These are phyloP conservation scores for Suillus cothurnatus DNA, from an alignment of 768 basidiomycete species.

Conservation along the genomic window DNA sequence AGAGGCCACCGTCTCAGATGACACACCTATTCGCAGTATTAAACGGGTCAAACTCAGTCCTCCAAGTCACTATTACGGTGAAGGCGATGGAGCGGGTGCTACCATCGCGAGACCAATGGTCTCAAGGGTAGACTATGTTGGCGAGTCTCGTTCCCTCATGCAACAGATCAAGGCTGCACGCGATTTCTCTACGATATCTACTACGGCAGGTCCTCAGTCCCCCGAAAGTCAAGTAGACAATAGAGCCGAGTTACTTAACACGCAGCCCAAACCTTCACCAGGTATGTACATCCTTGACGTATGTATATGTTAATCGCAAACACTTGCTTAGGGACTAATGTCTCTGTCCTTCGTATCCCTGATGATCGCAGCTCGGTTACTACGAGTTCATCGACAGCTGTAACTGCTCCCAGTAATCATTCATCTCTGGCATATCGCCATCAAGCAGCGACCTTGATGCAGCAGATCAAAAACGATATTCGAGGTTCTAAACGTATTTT, in stretches of 20 bases:
- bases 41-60: conserved; percentile 84
- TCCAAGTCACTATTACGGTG: conserved; percentile 55
- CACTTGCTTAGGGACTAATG: background rate
- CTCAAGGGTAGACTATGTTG: conserved; percentile 68
- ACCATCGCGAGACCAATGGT: conserved; percentile 51
- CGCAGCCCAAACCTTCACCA: conserved; percentile 2
- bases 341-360: background rate
- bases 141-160: conserved; percentile 78
- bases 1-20: conserved; percentile 41
- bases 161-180: conserved; percentile 76
- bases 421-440: conserved; percentile 72
- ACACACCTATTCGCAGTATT: conserved; percentile 67
- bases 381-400: conserved; percentile 25
- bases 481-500: conserved; percentile 68
- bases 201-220: conserved; percentile 48
- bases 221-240: conserved; percentile 18
- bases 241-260: background rate
- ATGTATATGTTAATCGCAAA: background rate
- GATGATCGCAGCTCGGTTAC: conserved; percentile 26
- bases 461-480: conserved; percentile 81
- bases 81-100: conserved; percentile 49
- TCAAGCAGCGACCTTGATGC: conserved; percentile 82
- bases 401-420: conserved; percentile 41
- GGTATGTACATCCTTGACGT: background rate
- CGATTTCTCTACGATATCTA: conserved; percentile 77